phyloP scores from a whole-genome alignment of 495 filamentous ascomycete genomes.

The Lepraria neglecta region DNA sequence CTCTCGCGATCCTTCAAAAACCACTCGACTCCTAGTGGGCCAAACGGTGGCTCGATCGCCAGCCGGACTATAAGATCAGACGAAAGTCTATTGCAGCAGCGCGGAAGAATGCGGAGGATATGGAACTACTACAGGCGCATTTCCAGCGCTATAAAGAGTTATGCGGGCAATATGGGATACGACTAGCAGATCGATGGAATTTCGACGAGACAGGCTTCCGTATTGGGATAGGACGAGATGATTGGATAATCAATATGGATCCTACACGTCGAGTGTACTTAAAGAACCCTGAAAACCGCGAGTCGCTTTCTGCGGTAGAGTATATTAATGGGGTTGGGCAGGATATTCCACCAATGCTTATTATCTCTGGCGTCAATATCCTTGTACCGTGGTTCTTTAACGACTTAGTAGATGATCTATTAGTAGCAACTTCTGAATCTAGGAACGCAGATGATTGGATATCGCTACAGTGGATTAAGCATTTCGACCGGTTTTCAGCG shows the following conservation, averaged over 20 bases:
- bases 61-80: not conserved
- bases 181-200: constrained; percentile 1
- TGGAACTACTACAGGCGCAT: constrained; percentile 2
- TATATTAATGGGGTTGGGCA: not conserved
- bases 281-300: not conserved
- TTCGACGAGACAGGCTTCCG: constrained; percentile 5
- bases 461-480: not conserved
- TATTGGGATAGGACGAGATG: not conserved
- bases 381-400: not conserved
- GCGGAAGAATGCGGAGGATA: constrained; percentile 1
- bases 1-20: no score
- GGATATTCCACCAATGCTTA: not conserved
- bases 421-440: not conserved
- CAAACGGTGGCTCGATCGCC: constrained; percentile 6
- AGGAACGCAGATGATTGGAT: not conserved
- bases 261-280: not conserved
- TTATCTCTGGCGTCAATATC: not conserved
- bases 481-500: not conserved
- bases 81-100: not conserved
- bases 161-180: not conserved
- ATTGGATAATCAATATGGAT: not conserved
- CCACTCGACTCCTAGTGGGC: not conserved
- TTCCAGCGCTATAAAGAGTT: not conserved
- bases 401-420: not conserved
- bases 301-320: not conserved